Percentiles rank a stretch among this genome's conserved stretches.
Evolutionary conservation across 495 filamentous ascomycete species (phyloP).

Genomic region (Apiosordaria backusii): DNA sequence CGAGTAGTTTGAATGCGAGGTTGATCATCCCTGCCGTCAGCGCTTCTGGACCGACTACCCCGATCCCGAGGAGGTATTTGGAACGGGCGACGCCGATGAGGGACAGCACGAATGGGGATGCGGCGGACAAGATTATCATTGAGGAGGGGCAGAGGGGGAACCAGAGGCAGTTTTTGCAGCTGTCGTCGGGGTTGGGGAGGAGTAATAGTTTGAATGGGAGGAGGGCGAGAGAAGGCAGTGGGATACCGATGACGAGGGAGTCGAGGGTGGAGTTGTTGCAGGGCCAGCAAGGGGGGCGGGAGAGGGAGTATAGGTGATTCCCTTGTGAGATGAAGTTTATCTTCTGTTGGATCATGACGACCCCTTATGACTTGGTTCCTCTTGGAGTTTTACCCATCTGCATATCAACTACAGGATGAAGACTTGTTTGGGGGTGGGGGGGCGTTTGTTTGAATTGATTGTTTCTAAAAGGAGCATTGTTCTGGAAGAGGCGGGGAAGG

Average conservation of each 20-base stretch:
- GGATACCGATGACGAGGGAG: neutral
- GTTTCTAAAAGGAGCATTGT: neutral
- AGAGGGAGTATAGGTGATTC: neutral
- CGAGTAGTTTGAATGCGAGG: conserved; percentile 37
- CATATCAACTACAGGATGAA: neutral
- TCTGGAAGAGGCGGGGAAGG: too few species aligned
- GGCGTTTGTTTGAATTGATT: neutral
- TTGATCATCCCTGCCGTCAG: conserved; percentile 29
- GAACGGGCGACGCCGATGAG: conserved; percentile 43
- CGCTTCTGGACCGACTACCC: conserved; percentile 22
- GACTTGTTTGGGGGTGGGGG: neutral
- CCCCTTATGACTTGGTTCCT: neutral
- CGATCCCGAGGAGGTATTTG: conserved; percentile 41
- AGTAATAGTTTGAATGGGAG: neutral
- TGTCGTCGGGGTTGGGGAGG: neutral
- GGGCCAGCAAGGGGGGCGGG: too few species aligned
- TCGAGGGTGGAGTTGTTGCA: neutral
- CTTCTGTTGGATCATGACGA: neutral
- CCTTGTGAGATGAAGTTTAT: neutral
- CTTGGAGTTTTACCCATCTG: neutral
- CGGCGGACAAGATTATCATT: neutral
- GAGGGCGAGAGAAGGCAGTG: neutral
- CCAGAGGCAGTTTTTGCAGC: neutral
- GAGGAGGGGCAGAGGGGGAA: neutral
- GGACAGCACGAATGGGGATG: conserved; percentile 24